Percentiles rank a stretch among this genome's conserved stretches.
Conservation (phyloP, 1,284 basidiomycete species). For the Mycena sp. region DNA sequence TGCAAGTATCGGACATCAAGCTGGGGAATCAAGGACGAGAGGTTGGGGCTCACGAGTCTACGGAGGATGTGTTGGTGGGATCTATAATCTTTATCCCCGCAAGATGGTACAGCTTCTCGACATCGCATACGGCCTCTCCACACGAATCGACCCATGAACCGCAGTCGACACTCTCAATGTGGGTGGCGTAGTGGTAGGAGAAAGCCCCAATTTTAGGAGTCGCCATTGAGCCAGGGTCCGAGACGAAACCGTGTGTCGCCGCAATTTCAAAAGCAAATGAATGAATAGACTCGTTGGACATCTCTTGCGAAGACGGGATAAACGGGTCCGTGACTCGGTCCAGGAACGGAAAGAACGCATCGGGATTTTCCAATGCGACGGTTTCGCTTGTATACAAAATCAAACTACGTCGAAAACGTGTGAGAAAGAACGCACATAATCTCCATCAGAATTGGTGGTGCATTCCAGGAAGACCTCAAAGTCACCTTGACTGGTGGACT, state of each 20-base stretch:
- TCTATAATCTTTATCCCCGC: slow-evolving; percentile 67
- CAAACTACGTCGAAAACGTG: background rate
- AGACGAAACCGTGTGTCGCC: slow-evolving; percentile 54
- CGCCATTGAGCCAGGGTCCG: slow-evolving; percentile 58
- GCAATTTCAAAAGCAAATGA: slow-evolving; percentile 63
- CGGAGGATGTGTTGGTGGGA: slow-evolving; percentile 41
- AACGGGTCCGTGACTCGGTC: slow-evolving; percentile 67
- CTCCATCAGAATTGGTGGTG: slow-evolving; percentile 81
- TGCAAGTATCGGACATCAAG: slow-evolving; percentile 22
- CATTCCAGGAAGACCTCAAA: slow-evolving; percentile 84
- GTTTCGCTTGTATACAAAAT: slow-evolving; percentile 50
- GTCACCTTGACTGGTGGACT: slow-evolving; percentile 83
- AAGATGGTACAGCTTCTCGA: slow-evolving; percentile 67
- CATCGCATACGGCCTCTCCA: slow-evolving; percentile 79
- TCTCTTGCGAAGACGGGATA: slow-evolving; percentile 42
- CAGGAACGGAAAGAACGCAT: slow-evolving; percentile 76
- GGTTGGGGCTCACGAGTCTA: slow-evolving; percentile 33
- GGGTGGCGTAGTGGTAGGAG: slow-evolving; percentile 70
- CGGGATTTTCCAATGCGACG: slow-evolving; percentile 68
- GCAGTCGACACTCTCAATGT: slow-evolving; percentile 56
- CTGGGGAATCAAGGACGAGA: background rate
- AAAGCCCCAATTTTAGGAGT: slow-evolving; percentile 80
- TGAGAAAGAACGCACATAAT: slow-evolving; percentile 70
- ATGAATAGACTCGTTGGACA: slow-evolving; percentile 63
- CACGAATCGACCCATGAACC: slow-evolving; percentile 92